A percentile compares a stretch with the other conserved stretches of the same genome.
Evolutionary conservation across 108 stramenopile genomes (phyloP).

Genomic region (Epithemia pelagica): DNA sequence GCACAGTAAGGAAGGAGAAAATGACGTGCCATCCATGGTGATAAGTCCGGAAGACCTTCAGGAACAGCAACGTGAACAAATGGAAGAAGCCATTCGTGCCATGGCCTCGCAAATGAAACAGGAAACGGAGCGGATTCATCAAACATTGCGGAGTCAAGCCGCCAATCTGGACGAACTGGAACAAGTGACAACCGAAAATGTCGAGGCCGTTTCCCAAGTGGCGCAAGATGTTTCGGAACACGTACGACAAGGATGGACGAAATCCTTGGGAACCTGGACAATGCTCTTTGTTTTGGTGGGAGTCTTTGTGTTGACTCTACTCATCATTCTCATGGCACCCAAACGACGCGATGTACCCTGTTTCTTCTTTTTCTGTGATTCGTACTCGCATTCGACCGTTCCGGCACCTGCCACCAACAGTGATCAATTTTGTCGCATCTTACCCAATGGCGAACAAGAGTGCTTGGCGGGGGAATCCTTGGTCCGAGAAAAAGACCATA

Average conservation of each 20-base stretch:
- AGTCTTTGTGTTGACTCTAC: conserved; percentile 24
- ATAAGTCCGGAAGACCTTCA: conserved; percentile 49
- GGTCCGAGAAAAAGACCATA: background rate
- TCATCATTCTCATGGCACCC: conserved; percentile 30
- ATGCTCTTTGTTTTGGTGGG: conserved; percentile 20
- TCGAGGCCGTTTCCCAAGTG: conserved; percentile 42
- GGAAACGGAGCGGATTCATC: conserved; percentile 56
- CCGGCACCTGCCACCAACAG: conserved; percentile 2
- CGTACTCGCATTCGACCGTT: too few relatives aligned
- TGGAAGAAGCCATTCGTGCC: conserved; percentile 58
- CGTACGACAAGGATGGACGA: conserved; percentile 16
- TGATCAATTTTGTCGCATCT: background rate
- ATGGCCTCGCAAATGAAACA: conserved; percentile 65
- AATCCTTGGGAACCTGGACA: conserved; percentile 15
- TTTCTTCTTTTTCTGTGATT: conserved; percentile 11
- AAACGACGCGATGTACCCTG: conserved; percentile 20
- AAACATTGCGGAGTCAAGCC: conserved; percentile 53
- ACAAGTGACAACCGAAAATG: conserved; percentile 56
- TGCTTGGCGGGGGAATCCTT: background rate
- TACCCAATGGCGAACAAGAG: conserved; percentile 4
- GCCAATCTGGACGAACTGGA: conserved; percentile 49
- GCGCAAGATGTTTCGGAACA: conserved; percentile 47
- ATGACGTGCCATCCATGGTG: too few relatives aligned
- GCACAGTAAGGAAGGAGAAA: too few relatives aligned
- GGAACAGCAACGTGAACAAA: conserved; percentile 66